These are phyloP conservation scores for Fusarium guadeloupense DNA, from an alignment of 2,329 filamentous ascomycete species.

Conservation along the genomic window DNA sequence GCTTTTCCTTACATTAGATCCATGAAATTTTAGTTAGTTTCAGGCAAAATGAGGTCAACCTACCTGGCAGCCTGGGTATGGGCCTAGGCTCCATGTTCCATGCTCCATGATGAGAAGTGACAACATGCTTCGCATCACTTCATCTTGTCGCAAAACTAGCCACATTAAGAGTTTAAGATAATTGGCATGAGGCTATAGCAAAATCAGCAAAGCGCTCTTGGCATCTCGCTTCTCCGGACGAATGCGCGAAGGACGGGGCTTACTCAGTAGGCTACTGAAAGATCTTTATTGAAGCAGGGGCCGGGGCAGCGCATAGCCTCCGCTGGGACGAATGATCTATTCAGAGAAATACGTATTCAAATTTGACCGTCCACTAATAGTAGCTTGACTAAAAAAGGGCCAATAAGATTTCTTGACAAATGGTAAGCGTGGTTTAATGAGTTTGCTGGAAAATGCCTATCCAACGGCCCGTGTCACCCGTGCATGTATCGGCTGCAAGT, in stretches of 20 bases:
- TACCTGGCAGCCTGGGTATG: background rate
- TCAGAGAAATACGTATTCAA: background rate
- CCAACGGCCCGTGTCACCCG: conserved; percentile 12
- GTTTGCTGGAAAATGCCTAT: conserved; percentile 6
- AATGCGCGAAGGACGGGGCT: background rate
- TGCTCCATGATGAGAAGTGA: conserved; percentile 8
- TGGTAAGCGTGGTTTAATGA: conserved; percentile 7
- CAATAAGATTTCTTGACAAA: conserved; percentile 1
- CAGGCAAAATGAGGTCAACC: background rate
- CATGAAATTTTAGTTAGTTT: conserved; percentile 3
- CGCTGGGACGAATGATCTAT: background rate
- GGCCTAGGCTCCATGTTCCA: background rate
- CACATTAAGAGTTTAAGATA: background rate
- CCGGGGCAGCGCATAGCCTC: background rate
- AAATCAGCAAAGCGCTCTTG: background rate
- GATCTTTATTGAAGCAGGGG: background rate
- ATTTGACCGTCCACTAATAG: conserved; percentile 15
- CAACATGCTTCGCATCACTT: background rate
- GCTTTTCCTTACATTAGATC: conserved; percentile 12
- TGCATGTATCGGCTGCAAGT: conserved; percentile 1
- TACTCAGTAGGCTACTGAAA: background rate
- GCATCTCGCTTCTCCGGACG: background rate
- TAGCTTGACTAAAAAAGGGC: background rate
- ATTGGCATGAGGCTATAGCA: background rate
- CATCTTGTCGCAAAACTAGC: background rate